Percentiles rank a stretch among this genome's conserved stretches.
These are phyloP conservation scores for Salix arbutifolia DNA, from an alignment of 345 rosid genomes.

Conservation along the genomic window DNA sequence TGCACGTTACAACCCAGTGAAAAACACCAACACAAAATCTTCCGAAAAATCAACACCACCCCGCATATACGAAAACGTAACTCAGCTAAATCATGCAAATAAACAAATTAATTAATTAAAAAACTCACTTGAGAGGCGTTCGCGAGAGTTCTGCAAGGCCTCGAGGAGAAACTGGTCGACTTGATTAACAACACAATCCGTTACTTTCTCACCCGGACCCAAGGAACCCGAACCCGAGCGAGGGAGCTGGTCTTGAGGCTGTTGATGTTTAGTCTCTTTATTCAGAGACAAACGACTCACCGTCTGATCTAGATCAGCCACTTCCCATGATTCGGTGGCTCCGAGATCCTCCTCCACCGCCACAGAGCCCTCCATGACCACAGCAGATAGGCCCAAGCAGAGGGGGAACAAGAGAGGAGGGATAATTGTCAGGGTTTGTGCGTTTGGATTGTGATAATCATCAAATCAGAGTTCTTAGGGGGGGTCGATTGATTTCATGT, in stretches of 20 bases:
- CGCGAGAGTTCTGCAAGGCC: constrained; percentile 74
- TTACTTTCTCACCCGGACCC: constrained; percentile 12
- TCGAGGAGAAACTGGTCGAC: constrained; percentile 80
- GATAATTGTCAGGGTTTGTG: constrained; percentile 9
- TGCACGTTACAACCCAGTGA: not conserved
- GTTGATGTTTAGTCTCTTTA: constrained; percentile 16
- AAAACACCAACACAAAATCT: not conserved
- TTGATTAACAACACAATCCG: constrained; percentile 43
- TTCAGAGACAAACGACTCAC: constrained; percentile 59
- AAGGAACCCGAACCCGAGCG: not conserved
- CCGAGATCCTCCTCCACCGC: constrained; percentile 67
- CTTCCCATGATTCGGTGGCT: constrained; percentile 88
- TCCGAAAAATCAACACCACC: not conserved
- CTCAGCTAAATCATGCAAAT: not conserved
- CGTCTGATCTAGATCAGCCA: constrained; percentile 67
- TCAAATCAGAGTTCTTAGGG: not conserved
- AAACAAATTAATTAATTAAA: not conserved
- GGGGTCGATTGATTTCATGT: constrained; percentile 19
- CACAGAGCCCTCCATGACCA: constrained; percentile 62
- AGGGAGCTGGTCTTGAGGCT: not conserved
- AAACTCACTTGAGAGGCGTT: constrained; percentile 62
- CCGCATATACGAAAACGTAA: not conserved
- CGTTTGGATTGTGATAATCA: not conserved
- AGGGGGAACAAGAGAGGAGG: not conserved
- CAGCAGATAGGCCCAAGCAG: not conserved